A percentile compares a stretch with the other conserved stretches of the same genome.
phyloP scores from a whole-genome alignment of 2,329 filamentous ascomycete species.

The Aphanoascus verrucosus region DNA sequence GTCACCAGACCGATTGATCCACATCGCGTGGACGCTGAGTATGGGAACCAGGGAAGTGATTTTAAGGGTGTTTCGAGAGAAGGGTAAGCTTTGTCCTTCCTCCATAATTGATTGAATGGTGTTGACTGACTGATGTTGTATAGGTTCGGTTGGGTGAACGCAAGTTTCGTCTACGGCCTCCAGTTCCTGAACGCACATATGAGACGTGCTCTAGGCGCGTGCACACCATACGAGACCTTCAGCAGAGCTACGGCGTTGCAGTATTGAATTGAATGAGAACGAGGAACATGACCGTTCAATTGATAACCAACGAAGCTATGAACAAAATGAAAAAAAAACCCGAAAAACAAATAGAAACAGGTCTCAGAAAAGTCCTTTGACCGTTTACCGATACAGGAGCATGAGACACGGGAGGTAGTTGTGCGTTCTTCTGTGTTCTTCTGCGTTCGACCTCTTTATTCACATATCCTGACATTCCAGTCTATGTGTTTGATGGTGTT shows the following conservation, averaged over 20 bases:
- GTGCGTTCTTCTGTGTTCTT: too few relatives aligned
- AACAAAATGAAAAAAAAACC: too few relatives aligned
- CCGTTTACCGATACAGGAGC: too few relatives aligned
- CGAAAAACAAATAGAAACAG: too few relatives aligned
- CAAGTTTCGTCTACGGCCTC: conserved; percentile 89
- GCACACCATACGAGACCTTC: conserved; percentile 79
- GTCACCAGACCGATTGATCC: conserved; percentile 83
- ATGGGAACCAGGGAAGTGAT: conserved; percentile 89
- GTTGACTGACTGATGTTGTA: not conserved
- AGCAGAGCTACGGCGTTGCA: conserved; percentile 47
- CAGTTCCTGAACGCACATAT: conserved; percentile 82
- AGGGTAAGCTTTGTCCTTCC: conserved; percentile 54
- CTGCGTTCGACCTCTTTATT: too few relatives aligned
- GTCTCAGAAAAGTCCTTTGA: too few relatives aligned
- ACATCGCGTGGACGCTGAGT: conserved; percentile 90
- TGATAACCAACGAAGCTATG: not conserved
- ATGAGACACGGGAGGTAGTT: too few relatives aligned
- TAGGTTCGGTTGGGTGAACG: conserved; percentile 98
- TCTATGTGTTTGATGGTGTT: too few relatives aligned
- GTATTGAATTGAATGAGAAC: not conserved
- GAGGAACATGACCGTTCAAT: not conserved
- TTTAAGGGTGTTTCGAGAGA: conserved; percentile 94
- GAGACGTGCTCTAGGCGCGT: conserved; percentile 73
- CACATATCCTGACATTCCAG: too few relatives aligned
- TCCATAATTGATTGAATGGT: not conserved